Evolutionary conservation across 176 grass and related monocot species (phyloP).

Genomic region (Oryza glumipatula): DNA sequence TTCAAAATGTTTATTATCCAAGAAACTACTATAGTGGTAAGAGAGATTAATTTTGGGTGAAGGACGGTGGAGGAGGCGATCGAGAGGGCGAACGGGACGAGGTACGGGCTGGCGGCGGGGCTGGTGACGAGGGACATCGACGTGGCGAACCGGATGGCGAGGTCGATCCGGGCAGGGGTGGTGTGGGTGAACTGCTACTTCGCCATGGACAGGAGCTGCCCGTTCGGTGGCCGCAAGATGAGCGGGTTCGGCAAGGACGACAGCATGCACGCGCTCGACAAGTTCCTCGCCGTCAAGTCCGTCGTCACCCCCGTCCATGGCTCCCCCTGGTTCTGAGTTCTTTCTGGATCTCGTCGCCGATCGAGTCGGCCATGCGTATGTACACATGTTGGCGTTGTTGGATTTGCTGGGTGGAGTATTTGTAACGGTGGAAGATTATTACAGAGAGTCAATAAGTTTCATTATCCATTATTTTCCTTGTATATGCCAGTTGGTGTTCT

Average conservation of each 20-base stretch:
- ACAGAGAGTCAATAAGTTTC: no score
- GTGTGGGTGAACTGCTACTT: conserved; percentile 88
- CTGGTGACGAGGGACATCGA: conserved; percentile 59
- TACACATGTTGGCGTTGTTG: no score
- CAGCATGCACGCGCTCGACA: conserved; percentile 71
- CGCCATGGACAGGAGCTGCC: conserved; percentile 44
- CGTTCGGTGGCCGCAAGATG: conserved; percentile 75
- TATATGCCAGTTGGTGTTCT: no score
- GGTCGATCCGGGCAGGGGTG: conserved; percentile 66
- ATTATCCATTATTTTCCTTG: no score
- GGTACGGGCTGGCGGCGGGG: conserved; percentile 59
- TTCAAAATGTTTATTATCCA: neutral
- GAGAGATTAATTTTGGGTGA: neutral
- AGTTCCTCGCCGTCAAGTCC: conserved; percentile 69
- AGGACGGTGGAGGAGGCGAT: conserved; percentile 82
- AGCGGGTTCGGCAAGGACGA: conserved; percentile 74
- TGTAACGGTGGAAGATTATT: no score
- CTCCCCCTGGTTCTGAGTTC: conserved; percentile 63
- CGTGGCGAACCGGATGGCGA: conserved; percentile 63
- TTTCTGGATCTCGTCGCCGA: no score
- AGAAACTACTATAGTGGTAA: neutral
- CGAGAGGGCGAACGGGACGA: conserved; percentile 52
- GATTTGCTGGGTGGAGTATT: no score
- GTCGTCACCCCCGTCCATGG: conserved; percentile 63
- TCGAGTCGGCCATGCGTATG: no score